Evolutionary conservation across 495 filamentous ascomycete species (phyloP), one percentile per base, ranked within the genome.

Genomic region (Platismatia glauca): DNA sequence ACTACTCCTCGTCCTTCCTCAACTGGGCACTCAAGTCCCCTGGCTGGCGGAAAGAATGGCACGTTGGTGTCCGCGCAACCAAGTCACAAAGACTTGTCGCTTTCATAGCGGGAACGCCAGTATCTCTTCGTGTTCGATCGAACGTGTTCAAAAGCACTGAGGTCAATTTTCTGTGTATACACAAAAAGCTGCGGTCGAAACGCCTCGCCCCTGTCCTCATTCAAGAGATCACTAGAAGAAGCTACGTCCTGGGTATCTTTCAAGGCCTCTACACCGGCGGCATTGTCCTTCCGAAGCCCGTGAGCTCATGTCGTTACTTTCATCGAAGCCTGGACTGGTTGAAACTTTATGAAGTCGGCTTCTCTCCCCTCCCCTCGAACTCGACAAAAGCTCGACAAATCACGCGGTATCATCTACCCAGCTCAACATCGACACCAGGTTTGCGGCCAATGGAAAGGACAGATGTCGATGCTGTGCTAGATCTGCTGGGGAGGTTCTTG

Each of bases 191-290:
- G 12, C 89, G 95, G 48, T 84, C 87, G 18, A 97, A 98, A 75
- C 86, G 95, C 15, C 82, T 98, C 44, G 83, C 94, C 0, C 94
- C 94, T 0, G 87, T 96, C 6, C 82, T 98, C 46, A 98, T 98
- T 76, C 95, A 97, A 71, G 94, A 97, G 71, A 91, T 98, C 71
- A 97, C 94, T 13, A 86, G 94, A 24, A 83, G 89, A 56, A 92
- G 89, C 77, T 93, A 97, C 72, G 70, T 88, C 31, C 78, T 84
- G 46, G 87, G 85, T 5, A 87, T 95, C 64, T 97, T 84, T 78
- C 93, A 97, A 73, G 95, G 93, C 41, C 89, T 97, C 69, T 96
- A 96, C 75, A 98, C 95, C 2, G 94, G 84, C 33, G 94, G 94
- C 43, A 83, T 93, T 27, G 84, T 97, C 35, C 79, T 98, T 4